Evolutionary conservation across 2,329 filamentous ascomycete genomes (phyloP).

Genomic region (Monosporascus ibericus): DNA sequence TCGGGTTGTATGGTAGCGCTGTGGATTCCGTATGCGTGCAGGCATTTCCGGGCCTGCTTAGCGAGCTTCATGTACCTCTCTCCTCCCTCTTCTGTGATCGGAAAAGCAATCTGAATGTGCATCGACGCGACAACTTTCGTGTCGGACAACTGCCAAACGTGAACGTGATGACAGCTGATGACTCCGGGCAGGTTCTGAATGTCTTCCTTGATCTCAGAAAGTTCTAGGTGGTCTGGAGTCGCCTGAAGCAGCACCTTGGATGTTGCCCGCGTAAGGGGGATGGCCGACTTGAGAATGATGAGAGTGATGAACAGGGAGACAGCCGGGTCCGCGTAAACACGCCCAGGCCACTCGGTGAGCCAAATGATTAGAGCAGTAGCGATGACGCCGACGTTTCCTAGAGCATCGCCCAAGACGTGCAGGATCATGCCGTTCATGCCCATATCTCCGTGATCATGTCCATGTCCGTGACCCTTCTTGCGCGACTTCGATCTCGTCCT

Average conservation of each 20-base stretch:
- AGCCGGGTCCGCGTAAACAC: slow-evolving; percentile 82
- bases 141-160: slow-evolving; percentile 96
- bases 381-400: slow-evolving; percentile 84
- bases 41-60: slow-evolving; percentile 72
- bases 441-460: slow-evolving; percentile 78
- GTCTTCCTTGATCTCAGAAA: slow-evolving; percentile 88
- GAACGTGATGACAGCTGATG: slow-evolving; percentile 86
- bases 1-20: slow-evolving; percentile 97
- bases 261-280: slow-evolving; percentile 73
- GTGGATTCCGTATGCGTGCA: slow-evolving; percentile 95
- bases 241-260: slow-evolving; percentile 90
- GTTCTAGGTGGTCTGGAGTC: slow-evolving; percentile 79
- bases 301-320: slow-evolving; percentile 93
- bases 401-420: slow-evolving; percentile 73
- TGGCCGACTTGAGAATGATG: slow-evolving; percentile 66
- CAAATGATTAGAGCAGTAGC: slow-evolving; percentile 81
- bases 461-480: slow-evolving; percentile 51
- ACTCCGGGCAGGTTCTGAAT: slow-evolving; percentile 81
- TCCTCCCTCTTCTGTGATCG: slow-evolving; percentile 73
- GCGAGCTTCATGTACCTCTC: slow-evolving; percentile 88
- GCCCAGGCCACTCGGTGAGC: slow-evolving; percentile 75
- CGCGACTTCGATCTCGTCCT: slow-evolving; percentile 51
- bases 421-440: slow-evolving; percentile 87
- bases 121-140: slow-evolving; percentile 90
- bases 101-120: slow-evolving; percentile 87